phyloP scores from a whole-genome alignment of 495 filamentous ascomycete species.

The Xylaria palmicola region DNA sequence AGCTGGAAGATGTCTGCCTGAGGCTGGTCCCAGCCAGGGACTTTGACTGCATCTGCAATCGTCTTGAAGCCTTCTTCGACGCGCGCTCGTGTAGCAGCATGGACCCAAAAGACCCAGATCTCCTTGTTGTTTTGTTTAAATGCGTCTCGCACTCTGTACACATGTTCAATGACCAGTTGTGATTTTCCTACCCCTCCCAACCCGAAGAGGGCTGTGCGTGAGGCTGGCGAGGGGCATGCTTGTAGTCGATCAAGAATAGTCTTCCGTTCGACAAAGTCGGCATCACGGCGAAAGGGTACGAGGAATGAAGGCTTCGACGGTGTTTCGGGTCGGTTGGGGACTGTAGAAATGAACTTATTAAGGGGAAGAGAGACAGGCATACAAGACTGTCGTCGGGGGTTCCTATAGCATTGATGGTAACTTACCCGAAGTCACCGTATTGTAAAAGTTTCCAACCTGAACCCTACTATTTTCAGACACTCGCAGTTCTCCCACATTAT shows the following conservation, averaged over 20 bases:
- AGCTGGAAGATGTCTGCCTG: conserved; percentile 36
- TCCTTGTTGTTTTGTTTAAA: conserved; percentile 5
- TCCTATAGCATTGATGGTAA: too few species aligned
- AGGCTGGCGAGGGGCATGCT: conserved; percentile 24
- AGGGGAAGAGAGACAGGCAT: too few species aligned
- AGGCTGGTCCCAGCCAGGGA: conserved; percentile 37
- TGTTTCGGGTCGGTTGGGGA: too few species aligned
- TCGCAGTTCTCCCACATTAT: too few species aligned
- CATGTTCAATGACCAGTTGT: conserved; percentile 39
- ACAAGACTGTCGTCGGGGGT: too few species aligned
- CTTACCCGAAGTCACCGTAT: too few species aligned
- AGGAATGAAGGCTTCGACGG: conserved; percentile 23
- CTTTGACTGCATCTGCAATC: conserved; percentile 37
- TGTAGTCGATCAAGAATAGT: conserved; percentile 31
- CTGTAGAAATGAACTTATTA: too few species aligned
- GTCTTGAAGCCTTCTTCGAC: conserved; percentile 39
- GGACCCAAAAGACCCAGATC: conserved; percentile 44
- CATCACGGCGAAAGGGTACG: conserved; percentile 38
- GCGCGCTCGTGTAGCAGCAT: conserved; percentile 34
- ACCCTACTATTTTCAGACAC: too few species aligned
- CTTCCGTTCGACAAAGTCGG: conserved; percentile 32
- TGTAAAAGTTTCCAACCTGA: too few species aligned
- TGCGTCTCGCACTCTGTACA: conserved; percentile 25
- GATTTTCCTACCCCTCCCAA: conserved; percentile 29
- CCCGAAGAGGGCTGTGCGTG: conserved; percentile 21